Evolutionary conservation across 768 basidiomycete species (phyloP).

Genomic region (Butyriboletus loyo): DNA sequence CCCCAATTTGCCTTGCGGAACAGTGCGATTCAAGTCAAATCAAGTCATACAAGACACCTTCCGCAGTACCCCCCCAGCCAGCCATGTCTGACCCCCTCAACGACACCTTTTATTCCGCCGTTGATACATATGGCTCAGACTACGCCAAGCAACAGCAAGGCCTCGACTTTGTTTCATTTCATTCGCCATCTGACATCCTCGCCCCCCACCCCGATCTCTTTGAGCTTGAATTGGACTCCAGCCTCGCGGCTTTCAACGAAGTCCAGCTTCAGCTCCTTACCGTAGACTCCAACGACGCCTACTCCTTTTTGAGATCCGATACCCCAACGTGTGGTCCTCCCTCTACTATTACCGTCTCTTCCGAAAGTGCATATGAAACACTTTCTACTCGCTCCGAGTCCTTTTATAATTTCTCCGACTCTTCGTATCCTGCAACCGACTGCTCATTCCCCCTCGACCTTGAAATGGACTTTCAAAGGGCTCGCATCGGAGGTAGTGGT

Average conservation of each 20-base stretch:
- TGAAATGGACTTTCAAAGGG: constrained; percentile 69
- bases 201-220: constrained; percentile 81
- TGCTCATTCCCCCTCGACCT: constrained; percentile 63
- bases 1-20: constrained; percentile 6
- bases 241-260: constrained; percentile 65
- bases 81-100: constrained; percentile 32
- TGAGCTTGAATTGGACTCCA: constrained; percentile 76
- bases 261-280: constrained; percentile 59
- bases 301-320: constrained; percentile 60
- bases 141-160: constrained; percentile 41
- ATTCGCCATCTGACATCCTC: constrained; percentile 64
- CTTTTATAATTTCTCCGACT: constrained; percentile 61
- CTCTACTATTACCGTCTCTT: constrained; percentile 75
- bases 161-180: constrained; percentile 69
- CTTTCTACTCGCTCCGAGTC: constrained; percentile 67
- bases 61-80: constrained; percentile 25
- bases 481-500: constrained; percentile 48
- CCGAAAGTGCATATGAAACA: constrained; percentile 73
- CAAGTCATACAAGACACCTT: constrained; percentile 13
- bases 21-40: constrained; percentile 16
- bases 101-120: constrained; percentile 33
- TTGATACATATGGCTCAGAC: constrained; percentile 35
- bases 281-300: constrained; percentile 63
- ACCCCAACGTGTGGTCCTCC: constrained; percentile 67
- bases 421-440: constrained; percentile 46